Base-by-base conservation (phyloP, 2,329 filamentous ascomycete genomes). In the Fusarium sp. region DNA sequence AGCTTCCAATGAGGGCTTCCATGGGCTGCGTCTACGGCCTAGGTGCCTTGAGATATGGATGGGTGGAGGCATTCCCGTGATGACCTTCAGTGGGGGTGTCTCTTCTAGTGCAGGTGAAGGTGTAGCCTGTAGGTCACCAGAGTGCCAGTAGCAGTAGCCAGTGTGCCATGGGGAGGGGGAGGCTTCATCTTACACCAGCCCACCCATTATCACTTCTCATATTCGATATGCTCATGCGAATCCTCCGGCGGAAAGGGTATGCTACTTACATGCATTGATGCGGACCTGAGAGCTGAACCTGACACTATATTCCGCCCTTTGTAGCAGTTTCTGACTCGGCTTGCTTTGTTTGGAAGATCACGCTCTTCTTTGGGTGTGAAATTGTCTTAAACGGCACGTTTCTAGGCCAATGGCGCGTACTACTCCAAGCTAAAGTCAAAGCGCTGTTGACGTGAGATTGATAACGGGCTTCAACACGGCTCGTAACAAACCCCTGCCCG, bases 141-240 rank as follows among this genome's bases (percentile, higher is more conserved):
- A 39, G 28, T 31, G 28, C 28, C 28, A 28, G 58, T 20, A 20
- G 18, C 24, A 39, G 18, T 20, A 11, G 18, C 28, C 24, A 36
- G 14, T 51, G 38, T 57, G 34, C 38, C 49, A 44, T 59, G 15
- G 28, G 38, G 18, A 17, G 26, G 18, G n/a, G 26, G 40, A 50
- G 38, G 48, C 20, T 55, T 55, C 33, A 36, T 43, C n/a, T 52
- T 42, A 11, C 17, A 53, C 26, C 28, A 43, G 44, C 42, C 26
- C 63, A 22, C 33, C 33, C n/a, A 10, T 43, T 57, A 18, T 63
- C 67, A 68, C 45, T 67, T 70, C 13, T 67, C 66, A 67, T 20
- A 54, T 66, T 62, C 46, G 22, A 31, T 28, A 46, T 44, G 44
- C 11, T 31, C 24, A 44, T 36, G 36, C 28, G 15, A 38, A 18